Conservation (phyloP, 208 protist genomes). For the Blechomonas ayalai region DNA sequence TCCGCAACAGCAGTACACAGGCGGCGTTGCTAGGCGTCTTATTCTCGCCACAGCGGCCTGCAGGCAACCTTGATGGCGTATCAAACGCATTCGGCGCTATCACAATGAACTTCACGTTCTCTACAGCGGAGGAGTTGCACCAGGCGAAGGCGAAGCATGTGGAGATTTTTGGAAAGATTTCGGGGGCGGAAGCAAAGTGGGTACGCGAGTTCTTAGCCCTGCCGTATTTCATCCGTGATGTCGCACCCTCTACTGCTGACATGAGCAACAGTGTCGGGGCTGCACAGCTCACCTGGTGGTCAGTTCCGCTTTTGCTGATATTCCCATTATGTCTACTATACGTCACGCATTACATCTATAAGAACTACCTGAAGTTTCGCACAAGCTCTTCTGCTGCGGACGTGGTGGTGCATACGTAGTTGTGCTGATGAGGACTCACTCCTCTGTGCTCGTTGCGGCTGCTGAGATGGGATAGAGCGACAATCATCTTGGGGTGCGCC, state of each 20-base stretch:
- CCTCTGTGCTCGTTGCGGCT: too few species aligned
- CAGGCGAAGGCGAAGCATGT: constrained; percentile 6
- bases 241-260: constrained; percentile 20
- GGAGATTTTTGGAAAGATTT: too few species aligned
- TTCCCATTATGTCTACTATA: constrained; percentile 20
- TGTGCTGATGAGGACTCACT: too few species aligned
- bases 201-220: constrained; percentile 28
- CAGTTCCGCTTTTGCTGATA: constrained; percentile 33
- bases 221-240: constrained; percentile 23
- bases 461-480: too few species aligned
- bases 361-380: constrained; percentile 24
- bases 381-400: too few species aligned
- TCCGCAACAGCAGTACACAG: constrained; percentile 22
- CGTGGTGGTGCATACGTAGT: too few species aligned
- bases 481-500: too few species aligned
- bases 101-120: constrained; percentile 46
- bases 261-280: constrained; percentile 22
- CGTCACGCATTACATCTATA: constrained; percentile 40
- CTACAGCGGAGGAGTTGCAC: constrained; percentile 42
- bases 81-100: constrained; percentile 18
- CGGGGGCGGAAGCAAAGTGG: constrained; percentile 42
- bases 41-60: constrained; percentile 1
- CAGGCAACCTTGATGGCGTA: constrained; percentile 7
- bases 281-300: constrained; percentile 33
- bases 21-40: constrained; percentile 19